Evolutionary conservation across 208 protist species (phyloP).

Genomic region (Zelonia costaricensis): DNA sequence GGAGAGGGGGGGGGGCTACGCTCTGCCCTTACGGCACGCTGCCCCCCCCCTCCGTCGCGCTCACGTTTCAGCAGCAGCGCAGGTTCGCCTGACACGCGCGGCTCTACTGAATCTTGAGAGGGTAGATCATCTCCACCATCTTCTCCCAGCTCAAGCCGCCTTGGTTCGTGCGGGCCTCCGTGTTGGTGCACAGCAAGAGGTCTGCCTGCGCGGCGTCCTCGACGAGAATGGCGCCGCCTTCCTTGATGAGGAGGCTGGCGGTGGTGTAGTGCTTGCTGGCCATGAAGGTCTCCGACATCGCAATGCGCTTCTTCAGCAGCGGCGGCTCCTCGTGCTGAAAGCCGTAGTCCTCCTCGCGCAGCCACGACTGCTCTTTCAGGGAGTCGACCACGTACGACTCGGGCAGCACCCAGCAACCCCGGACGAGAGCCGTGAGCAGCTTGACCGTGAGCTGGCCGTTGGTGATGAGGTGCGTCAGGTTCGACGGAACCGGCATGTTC

Average conservation of each 20-base stretch:
- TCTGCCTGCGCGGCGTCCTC: constrained; percentile 45
- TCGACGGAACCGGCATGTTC: constrained; percentile 80
- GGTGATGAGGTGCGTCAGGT: constrained; percentile 87
- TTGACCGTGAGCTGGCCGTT: constrained; percentile 89
- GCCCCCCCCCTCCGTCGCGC: too few species aligned
- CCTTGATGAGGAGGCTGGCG: constrained; percentile 57
- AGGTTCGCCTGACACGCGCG: too few species aligned
- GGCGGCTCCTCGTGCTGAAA: constrained; percentile 85
- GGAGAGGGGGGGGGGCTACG: too few species aligned
- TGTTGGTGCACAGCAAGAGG: constrained; percentile 76
- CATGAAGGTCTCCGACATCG: constrained; percentile 67
- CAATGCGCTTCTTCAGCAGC: constrained; percentile 65
- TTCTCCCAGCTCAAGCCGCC: constrained; percentile 77
- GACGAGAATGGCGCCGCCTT: constrained; percentile 72
- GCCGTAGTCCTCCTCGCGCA: constrained; percentile 69
- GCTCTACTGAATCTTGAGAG: constrained; percentile 61
- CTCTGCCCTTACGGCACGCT: too few species aligned
- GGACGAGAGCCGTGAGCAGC: constrained; percentile 80
- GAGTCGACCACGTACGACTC: constrained; percentile 77
- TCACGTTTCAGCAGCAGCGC: too few species aligned
- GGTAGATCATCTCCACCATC: constrained; percentile 84
- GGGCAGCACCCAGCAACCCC: constrained; percentile 87
- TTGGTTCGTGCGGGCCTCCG: constrained; percentile 36
- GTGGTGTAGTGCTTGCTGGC: constrained; percentile 73
- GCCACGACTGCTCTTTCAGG: constrained; percentile 49